These are phyloP conservation scores for Atalantia buxifolia DNA, from an alignment of 345 rosid genomes.

Conservation along the genomic window DNA sequence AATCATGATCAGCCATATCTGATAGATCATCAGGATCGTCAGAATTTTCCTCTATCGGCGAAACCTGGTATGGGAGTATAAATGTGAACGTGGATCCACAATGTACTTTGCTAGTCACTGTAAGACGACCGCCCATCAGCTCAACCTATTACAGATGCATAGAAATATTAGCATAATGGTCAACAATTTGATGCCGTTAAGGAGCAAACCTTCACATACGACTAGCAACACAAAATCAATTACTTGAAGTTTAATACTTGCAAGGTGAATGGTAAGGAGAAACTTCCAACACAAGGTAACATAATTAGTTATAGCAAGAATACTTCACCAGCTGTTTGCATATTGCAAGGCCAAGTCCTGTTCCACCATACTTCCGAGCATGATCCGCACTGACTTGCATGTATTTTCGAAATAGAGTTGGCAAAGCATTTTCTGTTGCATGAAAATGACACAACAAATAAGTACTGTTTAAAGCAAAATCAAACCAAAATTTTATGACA, in stretches of 20 bases:
- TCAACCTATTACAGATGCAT: constrained; percentile 55
- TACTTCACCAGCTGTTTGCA: constrained; percentile 87
- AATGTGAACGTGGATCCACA: constrained; percentile 91
- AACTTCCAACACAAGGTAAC: background rate
- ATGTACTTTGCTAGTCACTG: constrained; percentile 77
- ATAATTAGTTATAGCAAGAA: background rate
- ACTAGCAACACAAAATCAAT: no score
- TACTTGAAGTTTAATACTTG: background rate
- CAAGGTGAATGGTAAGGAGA: background rate
- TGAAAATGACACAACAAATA: constrained; percentile 13
- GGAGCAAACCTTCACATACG: background rate
- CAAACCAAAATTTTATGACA: background rate
- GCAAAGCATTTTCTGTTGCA: constrained; percentile 73
- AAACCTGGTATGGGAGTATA: constrained; percentile 75
- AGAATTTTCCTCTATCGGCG: constrained; percentile 50
- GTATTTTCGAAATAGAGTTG: constrained; percentile 81
- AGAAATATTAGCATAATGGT: constrained; percentile 13
- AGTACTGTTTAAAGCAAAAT: background rate
- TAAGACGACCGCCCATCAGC: constrained; percentile 93
- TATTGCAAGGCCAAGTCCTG: constrained; percentile 95
- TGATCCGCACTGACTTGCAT: constrained; percentile 97
- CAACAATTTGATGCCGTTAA: background rate
- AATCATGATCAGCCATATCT: constrained; percentile 59
- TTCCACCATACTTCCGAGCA: constrained; percentile 96
- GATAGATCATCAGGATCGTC: constrained; percentile 81